A percentile compares a stretch with the other conserved stretches of the same genome.
Evolutionary conservation across 1,284 basidiomycete genomes (phyloP).

Genomic region (Ganoderma leucocontextum): DNA sequence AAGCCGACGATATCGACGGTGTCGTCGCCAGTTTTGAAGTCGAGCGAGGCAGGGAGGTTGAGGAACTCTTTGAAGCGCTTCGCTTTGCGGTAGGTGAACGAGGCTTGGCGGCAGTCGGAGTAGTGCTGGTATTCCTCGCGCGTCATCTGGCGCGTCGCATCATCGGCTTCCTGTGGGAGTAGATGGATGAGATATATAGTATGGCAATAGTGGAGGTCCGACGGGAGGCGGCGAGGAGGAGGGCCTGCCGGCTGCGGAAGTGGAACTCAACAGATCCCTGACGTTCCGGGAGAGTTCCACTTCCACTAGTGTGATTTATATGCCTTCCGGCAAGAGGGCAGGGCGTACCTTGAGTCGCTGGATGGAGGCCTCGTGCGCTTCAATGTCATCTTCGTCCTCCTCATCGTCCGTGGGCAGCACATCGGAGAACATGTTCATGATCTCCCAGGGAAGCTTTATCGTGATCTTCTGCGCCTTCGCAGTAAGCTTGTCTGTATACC

Average conservation of each 20-base stretch:
- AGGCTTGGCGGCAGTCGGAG: slow-evolving; percentile 96
- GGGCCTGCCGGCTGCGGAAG: background rate
- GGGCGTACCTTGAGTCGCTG: slow-evolving; percentile 77
- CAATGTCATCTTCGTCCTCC: slow-evolving; percentile 95
- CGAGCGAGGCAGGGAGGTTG: slow-evolving; percentile 88
- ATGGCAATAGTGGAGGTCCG: too few relatives aligned
- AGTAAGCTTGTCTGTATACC: slow-evolving; percentile 72
- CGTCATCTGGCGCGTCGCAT: slow-evolving; percentile 95
- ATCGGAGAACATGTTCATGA: slow-evolving; percentile 90
- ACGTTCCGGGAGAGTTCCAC: background rate
- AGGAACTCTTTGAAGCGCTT: slow-evolving; percentile 97
- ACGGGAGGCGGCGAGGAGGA: too few relatives aligned
- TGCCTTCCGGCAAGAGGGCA: too few relatives aligned
- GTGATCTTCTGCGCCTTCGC: slow-evolving; percentile 92
- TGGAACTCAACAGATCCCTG: background rate
- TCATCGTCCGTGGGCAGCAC: slow-evolving; percentile 91
- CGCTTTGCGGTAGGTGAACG: slow-evolving; percentile 96
- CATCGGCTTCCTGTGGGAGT: slow-evolving; percentile 83
- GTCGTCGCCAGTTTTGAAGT: slow-evolving; percentile 93
- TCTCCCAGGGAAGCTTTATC: slow-evolving; percentile 97
- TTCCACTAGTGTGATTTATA: too few relatives aligned
- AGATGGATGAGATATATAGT: background rate
- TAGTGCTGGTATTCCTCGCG: slow-evolving; percentile 98
- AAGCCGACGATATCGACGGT: slow-evolving; percentile 98
- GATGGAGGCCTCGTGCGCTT: slow-evolving; percentile 94